Evolutionary conservation across 208 protist species (phyloP).

Genomic region (Hexamita inflata): DNA sequence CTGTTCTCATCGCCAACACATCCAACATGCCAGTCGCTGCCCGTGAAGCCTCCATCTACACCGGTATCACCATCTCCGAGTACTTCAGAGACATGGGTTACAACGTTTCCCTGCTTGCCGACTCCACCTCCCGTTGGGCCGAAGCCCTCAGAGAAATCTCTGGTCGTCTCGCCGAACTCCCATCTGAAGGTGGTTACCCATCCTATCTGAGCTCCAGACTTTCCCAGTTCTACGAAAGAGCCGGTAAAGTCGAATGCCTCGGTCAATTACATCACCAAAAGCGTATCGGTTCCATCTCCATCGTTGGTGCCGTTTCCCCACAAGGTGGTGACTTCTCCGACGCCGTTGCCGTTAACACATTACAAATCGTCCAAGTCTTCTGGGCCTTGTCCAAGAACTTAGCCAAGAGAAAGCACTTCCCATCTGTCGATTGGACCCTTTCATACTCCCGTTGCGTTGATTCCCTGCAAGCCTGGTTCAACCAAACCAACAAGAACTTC

Average conservation of each 20-base stretch:
- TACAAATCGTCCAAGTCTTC: constrained; percentile 59
- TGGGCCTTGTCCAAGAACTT: constrained; percentile 99
- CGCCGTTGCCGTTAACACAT: constrained; percentile 26
- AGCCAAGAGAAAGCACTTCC: constrained; percentile 99
- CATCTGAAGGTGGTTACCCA: constrained; percentile 95
- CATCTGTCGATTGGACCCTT: constrained; percentile 97
- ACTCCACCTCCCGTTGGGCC: constrained; percentile 98
- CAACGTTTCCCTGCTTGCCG: constrained; percentile 98
- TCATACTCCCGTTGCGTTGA: constrained; percentile 96
- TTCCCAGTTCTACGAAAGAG: constrained; percentile 96
- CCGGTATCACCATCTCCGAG: constrained; percentile 93
- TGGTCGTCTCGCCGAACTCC: constrained; percentile 98
- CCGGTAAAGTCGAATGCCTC: constrained; percentile 40
- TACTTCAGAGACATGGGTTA: constrained; percentile 99
- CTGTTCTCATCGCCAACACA: constrained; percentile 97
- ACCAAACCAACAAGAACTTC: constrained; percentile 75
- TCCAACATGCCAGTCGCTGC: constrained; percentile 99
- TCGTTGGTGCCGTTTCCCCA: constrained; percentile 96
- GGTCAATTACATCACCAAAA: constrained; percentile 10
- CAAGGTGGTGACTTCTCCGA: constrained; percentile 93
- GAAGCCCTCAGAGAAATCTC: constrained; percentile 99
- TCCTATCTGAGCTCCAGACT: constrained; percentile 95
- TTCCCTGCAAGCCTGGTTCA: constrained; percentile 85
- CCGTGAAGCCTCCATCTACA: constrained; percentile 99
- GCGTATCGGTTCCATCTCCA: constrained; percentile 87